Percentiles rank a stretch among this genome's conserved stretches.
Conservation (phyloP, 805 yeast genomes). For the Kazachstania taianensis region DNA sequence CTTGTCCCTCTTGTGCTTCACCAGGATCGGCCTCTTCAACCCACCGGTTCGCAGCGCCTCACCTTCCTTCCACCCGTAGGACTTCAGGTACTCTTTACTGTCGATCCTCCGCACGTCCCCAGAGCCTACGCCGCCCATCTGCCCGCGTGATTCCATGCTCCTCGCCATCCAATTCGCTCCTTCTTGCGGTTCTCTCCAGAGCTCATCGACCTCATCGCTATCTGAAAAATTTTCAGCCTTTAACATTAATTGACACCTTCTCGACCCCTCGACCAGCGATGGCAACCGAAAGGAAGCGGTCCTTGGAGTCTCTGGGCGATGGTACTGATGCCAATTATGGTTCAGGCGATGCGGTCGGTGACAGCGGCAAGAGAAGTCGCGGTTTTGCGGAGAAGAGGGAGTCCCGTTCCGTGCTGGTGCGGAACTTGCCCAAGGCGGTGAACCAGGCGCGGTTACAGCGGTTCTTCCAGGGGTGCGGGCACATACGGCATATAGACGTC, state of each 20-base stretch:
- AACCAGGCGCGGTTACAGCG: slow-evolving; percentile 32
- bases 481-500: slow-evolving; percentile 31
- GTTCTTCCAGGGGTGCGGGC: slow-evolving; percentile 56
- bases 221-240: too few species aligned
- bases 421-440: slow-evolving; percentile 34
- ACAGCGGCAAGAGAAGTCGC: slow-evolving; percentile 5
- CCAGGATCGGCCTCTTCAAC: slow-evolving; percentile 72
- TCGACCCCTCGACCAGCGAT: slow-evolving; percentile 12
- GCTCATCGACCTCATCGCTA: too few species aligned
- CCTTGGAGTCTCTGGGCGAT: too few species aligned
- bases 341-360: too few species aligned
- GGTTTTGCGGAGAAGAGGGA: slow-evolving; percentile 35
- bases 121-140: slow-evolving; percentile 1
- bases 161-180: too few species aligned
- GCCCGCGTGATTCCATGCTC: too few species aligned
- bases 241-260: background rate
- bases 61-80: slow-evolving; percentile 90
- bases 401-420: slow-evolving; percentile 44
- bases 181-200: too few species aligned
- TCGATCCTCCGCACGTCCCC: slow-evolving; percentile 41
- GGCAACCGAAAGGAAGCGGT: slow-evolving; percentile 6
- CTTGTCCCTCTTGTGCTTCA: slow-evolving; percentile 80
- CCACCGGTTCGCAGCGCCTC: slow-evolving; percentile 77
- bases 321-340: too few species aligned
- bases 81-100: slow-evolving; percentile 57